phyloP scores from a whole-genome alignment of 176 grass and related monocot genomes.

The Musa troglodytarum region DNA sequence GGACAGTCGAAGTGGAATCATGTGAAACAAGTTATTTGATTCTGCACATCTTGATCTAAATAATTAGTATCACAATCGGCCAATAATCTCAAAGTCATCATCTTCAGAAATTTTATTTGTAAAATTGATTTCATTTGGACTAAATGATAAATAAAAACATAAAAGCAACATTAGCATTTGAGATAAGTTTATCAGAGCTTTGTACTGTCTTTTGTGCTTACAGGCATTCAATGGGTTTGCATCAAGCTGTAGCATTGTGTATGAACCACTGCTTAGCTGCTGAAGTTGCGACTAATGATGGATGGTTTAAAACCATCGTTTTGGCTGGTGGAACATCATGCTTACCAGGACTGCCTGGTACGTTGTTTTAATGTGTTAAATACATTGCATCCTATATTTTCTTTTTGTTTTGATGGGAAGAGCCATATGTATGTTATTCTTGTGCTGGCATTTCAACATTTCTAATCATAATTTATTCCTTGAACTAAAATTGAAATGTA shows the following conservation, averaged over 20 bases:
- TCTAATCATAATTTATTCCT: not conserved
- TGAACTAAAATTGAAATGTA: not conserved
- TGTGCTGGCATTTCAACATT: not conserved
- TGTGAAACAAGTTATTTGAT: too few species aligned
- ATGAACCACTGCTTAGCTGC: slow-evolving; percentile 74
- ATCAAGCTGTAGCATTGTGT: slow-evolving; percentile 69
- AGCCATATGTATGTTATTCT: not conserved
- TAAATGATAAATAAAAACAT: too few species aligned
- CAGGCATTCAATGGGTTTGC: slow-evolving; percentile 77
- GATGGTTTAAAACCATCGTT: slow-evolving; percentile 84
- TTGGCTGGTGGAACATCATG: slow-evolving; percentile 80
- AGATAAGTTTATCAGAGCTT: not conserved
- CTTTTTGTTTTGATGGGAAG: not conserved
- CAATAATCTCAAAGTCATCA: too few species aligned
- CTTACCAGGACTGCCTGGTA: slow-evolving; percentile 87
- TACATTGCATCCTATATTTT: not conserved
- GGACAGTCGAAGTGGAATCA: too few species aligned
- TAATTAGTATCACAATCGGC: too few species aligned
- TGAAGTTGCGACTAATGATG: slow-evolving; percentile 43
- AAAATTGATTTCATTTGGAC: too few species aligned
- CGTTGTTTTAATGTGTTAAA: not conserved
- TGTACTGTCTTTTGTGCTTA: slow-evolving; percentile 13
- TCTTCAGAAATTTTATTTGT: too few species aligned
- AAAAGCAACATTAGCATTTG: not conserved
- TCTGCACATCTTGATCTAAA: too few species aligned